Evolutionary conservation across 23 red algal genomes (phyloP).

Genomic region (Gracilaria caudata): DNA sequence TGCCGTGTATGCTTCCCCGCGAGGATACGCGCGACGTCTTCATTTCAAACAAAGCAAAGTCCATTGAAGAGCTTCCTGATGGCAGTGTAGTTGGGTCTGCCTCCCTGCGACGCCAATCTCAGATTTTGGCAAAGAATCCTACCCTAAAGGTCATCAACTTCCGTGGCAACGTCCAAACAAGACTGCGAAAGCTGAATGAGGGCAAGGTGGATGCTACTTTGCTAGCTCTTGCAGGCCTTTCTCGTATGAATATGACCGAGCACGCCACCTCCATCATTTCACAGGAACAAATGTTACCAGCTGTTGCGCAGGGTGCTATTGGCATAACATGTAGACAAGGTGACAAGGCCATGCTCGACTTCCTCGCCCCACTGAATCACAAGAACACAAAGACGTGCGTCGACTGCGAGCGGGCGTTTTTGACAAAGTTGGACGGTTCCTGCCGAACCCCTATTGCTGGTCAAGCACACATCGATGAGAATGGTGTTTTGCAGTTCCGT

Average conservation of each 20-base stretch:
- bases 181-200: constrained; percentile 88
- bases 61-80: constrained; percentile 79
- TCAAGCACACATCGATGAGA: constrained; percentile 79
- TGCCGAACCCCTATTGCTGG: constrained; percentile 99
- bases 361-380: constrained; percentile 80
- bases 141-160: constrained; percentile 95
- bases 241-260: constrained; percentile 86
- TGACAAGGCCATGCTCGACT: constrained; percentile 71
- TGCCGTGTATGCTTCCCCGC: constrained; percentile 89
- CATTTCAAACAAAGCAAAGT: constrained; percentile 81
- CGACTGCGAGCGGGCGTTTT: constrained; percentile 90
- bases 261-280: constrained; percentile 83
- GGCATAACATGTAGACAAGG: constrained; percentile 88
- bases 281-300: constrained; percentile 95
- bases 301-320: constrained; percentile 99
- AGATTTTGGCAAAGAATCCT: constrained; percentile 97
- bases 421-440: constrained; percentile 85
- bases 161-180: constrained; percentile 97
- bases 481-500: constrained; percentile 80
- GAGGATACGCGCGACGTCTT: constrained; percentile 99
- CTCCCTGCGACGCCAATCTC: constrained; percentile 89
- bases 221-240: constrained; percentile 92
- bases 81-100: constrained; percentile 93
- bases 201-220: constrained; percentile 96
- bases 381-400: constrained; percentile 86